Conservation (phyloP, 495 filamentous ascomycete genomes). For the Penicillium verhagenii region DNA sequence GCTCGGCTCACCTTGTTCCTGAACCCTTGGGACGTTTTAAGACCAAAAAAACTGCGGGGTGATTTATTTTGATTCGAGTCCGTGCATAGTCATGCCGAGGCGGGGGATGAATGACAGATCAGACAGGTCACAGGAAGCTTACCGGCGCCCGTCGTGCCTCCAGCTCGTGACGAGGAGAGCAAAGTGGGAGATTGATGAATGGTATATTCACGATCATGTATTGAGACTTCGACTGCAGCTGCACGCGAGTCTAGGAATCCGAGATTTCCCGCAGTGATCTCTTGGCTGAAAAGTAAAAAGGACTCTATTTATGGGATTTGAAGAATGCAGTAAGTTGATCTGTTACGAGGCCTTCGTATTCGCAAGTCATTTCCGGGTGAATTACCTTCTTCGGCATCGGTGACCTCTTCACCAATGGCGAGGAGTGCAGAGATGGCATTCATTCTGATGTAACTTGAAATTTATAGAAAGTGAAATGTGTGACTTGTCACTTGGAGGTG, state of each 20-base stretch:
- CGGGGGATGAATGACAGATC: background rate
- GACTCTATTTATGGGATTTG: constrained; percentile 62
- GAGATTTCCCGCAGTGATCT: constrained; percentile 72
- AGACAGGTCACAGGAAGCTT: constrained; percentile 19
- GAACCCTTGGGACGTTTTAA: background rate
- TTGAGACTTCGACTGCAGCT: constrained; percentile 60
- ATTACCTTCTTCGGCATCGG: constrained; percentile 65
- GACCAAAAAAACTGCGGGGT: constrained; percentile 8
- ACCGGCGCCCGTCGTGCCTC: constrained; percentile 92
- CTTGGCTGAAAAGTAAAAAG: constrained; percentile 78
- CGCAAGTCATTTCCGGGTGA: background rate
- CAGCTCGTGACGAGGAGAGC: constrained; percentile 70
- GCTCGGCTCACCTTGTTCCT: background rate
- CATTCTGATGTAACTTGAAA: no score
- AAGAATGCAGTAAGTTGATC: constrained; percentile 1
- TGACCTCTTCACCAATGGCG: constrained; percentile 41
- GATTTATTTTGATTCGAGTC: background rate
- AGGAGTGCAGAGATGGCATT: constrained; percentile 11
- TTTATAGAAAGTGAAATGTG: background rate
- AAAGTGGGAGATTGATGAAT: constrained; percentile 85
- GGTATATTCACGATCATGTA: constrained; percentile 67
- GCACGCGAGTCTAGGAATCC: constrained; percentile 79
- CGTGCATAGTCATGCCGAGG: constrained; percentile 10
- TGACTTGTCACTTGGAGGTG: no score
- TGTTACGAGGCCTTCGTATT: background rate